Evolutionary conservation across 345 rosid genomes (phyloP).

Genomic region (Raphanus sativus): DNA sequence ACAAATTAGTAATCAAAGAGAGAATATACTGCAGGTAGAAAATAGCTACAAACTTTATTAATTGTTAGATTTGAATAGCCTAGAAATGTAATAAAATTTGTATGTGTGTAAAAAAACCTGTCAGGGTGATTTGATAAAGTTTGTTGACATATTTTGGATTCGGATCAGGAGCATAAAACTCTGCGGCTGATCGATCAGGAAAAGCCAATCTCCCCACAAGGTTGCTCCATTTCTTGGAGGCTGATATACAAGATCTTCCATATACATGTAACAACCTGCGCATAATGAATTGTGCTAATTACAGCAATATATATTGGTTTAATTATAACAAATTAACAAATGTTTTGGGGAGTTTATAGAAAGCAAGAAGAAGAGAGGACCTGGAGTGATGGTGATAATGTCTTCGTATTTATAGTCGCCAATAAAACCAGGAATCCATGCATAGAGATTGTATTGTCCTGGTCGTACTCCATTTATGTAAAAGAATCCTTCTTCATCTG

Average conservation of each 20-base stretch:
- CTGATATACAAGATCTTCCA: conserved; percentile 62
- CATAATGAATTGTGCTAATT: not conserved
- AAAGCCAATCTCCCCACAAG: conserved; percentile 91
- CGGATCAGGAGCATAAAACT: conserved; percentile 80
- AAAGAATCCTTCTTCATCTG: conserved; percentile 64
- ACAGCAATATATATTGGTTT: not conserved
- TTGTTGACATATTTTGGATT: conserved; percentile 64
- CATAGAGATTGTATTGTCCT: conserved; percentile 67
- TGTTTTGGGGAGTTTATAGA: not conserved
- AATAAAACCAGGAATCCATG: conserved; percentile 81
- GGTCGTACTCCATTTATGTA: conserved; percentile 45
- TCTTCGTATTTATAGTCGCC: conserved; percentile 66
- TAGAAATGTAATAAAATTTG: not conserved
- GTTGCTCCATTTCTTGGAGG: conserved; percentile 91
- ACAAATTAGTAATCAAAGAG: not conserved
- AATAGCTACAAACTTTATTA: not conserved
- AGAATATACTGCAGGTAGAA: too few relatives aligned
- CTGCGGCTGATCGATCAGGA: conserved; percentile 81
- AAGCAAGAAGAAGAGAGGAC: conserved; percentile 30
- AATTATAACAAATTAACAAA: not conserved
- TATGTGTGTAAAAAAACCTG: conserved; percentile 43
- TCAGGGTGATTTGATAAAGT: conserved; percentile 73
- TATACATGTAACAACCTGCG: conserved; percentile 54
- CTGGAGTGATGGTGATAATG: conserved; percentile 50
- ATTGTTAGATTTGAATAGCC: not conserved